Evolutionary conservation across 2,329 filamentous ascomycete genomes (phyloP).

Genomic region (Pseudogymnoascus sp.): DNA sequence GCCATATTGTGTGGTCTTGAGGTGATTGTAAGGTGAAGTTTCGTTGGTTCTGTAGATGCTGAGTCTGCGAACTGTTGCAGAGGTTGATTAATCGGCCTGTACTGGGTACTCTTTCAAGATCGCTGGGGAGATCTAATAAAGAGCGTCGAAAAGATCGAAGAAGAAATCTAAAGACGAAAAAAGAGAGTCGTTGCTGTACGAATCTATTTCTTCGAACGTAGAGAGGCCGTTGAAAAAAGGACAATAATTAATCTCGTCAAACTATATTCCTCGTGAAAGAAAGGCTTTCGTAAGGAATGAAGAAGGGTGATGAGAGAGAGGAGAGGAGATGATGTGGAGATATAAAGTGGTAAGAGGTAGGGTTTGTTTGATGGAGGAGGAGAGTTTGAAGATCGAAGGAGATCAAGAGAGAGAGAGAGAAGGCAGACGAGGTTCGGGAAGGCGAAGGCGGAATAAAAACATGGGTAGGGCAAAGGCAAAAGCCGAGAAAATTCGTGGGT

Average conservation of each 20-base stretch:
- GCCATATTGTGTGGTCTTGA: slow-evolving; percentile 54
- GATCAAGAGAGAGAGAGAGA: slow-evolving; percentile 20
- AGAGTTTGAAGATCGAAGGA: slow-evolving; percentile 17
- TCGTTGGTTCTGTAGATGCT: slow-evolving; percentile 5
- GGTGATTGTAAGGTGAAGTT: slow-evolving; percentile 11
- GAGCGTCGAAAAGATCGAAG: slow-evolving; percentile 17
- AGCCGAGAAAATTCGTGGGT: slow-evolving; percentile 8
- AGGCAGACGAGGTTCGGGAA: slow-evolving; percentile 3
- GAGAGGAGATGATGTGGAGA: slow-evolving; percentile 15
- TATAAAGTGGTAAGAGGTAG: slow-evolving; percentile 15
- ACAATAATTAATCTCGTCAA: slow-evolving; percentile 8
- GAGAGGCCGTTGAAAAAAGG: slow-evolving; percentile 12
- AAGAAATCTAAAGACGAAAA: slow-evolving; percentile 27
- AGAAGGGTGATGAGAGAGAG: slow-evolving; percentile 31
- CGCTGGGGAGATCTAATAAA: slow-evolving; percentile 19
- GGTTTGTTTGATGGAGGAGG: slow-evolving; percentile 15
- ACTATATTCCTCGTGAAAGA: slow-evolving; percentile 35
- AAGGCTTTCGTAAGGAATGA: slow-evolving; percentile 41
- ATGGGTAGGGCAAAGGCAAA: slow-evolving; percentile 22
- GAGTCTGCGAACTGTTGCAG: not conserved
- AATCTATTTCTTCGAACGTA: slow-evolving; percentile 10
- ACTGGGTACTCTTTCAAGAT: slow-evolving; percentile 19
- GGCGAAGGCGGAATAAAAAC: slow-evolving; percentile 17
- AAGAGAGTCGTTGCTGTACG: slow-evolving; percentile 18
- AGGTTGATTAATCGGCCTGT: not conserved